Evolutionary conservation across 2,329 filamentous ascomycete genomes (phyloP), one percentile per base, ranked within the genome.

Genomic region (Fusarium staphyleae): DNA sequence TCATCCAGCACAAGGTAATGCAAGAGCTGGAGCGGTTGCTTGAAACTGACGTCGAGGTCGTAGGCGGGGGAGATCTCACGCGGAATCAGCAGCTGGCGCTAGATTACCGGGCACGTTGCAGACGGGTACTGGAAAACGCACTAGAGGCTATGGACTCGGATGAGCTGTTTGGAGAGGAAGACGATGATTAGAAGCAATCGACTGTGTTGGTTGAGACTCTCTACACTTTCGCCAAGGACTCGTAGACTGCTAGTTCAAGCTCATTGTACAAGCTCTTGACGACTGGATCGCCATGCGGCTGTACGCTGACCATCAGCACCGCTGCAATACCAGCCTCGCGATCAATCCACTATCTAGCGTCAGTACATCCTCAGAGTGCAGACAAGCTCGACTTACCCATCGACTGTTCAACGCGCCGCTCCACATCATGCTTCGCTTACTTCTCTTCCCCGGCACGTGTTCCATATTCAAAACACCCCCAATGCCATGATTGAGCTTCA

Each of bases 21-120:
- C 72, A 70, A 43, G 73, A 74, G 50, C 63, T 84, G 14, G 75
- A 80, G 57, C 62, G 73, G 41, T 67, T 86, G 12, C 72, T 76
- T 22, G 76, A 78, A 57, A 75, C 77, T 3, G 80, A 82, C 24
- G 68, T 77, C 4, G 74, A 77, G 48, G 68, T 73, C 6, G 73
- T 74, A 3, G 77, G 76, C 2, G 74, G 71, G 3, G 75, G 74
- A 1, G 72, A 72, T 12, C 57, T 75, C 35, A 81, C 77, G 34
- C 59, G 55, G 9, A 81, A 81, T 44, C 81, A 84, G 69, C 62
- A 66, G 36, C 65, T 85, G 34, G 82, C 79, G 12, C 39, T 77
- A 14, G 69, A 73, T n/a, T 85, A 85, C 60, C 71, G 82, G 18
- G 63, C 66, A 22, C 74, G 80, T 57, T 84, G 79, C 60, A 72